Base-by-base conservation (phyloP, 2,329 filamentous ascomycete species). In the Botryotinia convoluta region DNA sequence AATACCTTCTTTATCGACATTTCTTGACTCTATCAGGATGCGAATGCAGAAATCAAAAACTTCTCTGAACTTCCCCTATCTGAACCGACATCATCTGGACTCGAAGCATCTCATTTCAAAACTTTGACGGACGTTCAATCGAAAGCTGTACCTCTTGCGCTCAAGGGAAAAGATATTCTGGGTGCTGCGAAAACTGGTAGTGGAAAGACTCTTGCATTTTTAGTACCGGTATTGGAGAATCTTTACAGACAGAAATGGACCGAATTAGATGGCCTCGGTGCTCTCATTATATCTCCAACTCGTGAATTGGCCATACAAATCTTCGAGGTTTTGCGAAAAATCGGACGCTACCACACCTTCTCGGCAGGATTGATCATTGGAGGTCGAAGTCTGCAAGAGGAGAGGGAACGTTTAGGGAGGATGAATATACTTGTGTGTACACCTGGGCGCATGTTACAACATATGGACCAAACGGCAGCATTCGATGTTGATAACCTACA, bases 391-490 rank as follows among this genome's bases (percentile, higher is more conserved):
- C 81, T 98, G 79, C 91, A 93, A 80, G 95, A 98, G 78, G 90
- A 99, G 83, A 90, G 93, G 37, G 93, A 97, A 78, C 88, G 95
- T 48, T 81, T 99, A 74, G 89, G 90, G 4, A 89, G 94, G 76
- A 98, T 99, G 95, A 99, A 98, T 81, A 98, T 99, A 65, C 84
- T 99, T 39, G 94, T 99, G 16, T 97, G 95, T 80, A 99, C 96
- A 1, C 96, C 96, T 0, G 96, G 96, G 2, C 90, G 96, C 51
- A 97, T 99, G 87, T 84, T 98, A 78, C 96, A 99, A 83, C 96
- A 99, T 82, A 86, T 99, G 79, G 95, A 97, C 79, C 95, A 98
- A 84, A 98, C 95, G 0, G 93, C 94, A 0, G 90, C 92, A 29
- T 92, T 99, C 80, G 94, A 95, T 76, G 92, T 95, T 76, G 92